These are phyloP conservation scores for Xylaria sp. DNA, from an alignment of 2,329 filamentous ascomycete genomes.

Conservation along the genomic window DNA sequence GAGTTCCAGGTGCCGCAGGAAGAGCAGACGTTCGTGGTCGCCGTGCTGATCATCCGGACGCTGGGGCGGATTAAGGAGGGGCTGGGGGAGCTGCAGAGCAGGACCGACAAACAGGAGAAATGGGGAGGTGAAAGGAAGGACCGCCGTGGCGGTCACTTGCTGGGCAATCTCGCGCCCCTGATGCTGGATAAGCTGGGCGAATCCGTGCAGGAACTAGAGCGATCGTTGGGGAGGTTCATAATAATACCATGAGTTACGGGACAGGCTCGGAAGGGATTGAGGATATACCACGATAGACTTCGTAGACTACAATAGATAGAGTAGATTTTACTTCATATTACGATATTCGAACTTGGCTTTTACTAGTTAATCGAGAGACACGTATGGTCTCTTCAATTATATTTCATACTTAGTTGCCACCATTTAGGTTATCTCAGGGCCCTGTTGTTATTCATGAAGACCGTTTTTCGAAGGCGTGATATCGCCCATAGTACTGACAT, in stretches of 20 bases:
- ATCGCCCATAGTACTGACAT: no score
- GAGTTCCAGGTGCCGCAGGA: slow-evolving; percentile 8
- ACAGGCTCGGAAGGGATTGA: background rate
- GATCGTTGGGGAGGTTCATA: slow-evolving; percentile 3
- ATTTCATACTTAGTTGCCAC: no score
- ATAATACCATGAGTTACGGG: background rate
- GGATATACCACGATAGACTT: background rate
- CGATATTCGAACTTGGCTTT: no score
- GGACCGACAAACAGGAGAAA: background rate
- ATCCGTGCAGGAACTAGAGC: slow-evolving; percentile 1
- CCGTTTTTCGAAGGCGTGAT: no score
- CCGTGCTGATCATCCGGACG: slow-evolving; percentile 4
- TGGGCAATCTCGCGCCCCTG: background rate
- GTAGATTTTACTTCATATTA: no score
- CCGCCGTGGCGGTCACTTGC: background rate
- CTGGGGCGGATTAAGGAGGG: slow-evolving; percentile 5
- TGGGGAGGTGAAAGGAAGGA: background rate
- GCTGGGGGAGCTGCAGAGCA: background rate
- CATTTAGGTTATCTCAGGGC: no score
- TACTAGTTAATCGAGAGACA: no score
- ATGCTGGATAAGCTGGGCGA: slow-evolving; percentile 1
- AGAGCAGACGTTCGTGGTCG: slow-evolving; percentile 6
- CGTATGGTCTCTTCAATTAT: no score
- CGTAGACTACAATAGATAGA: no score
- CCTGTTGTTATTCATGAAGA: no score